These are phyloP conservation scores for Pythium graminicola DNA, from an alignment of 352 stramenopile species.

Conservation along the genomic window DNA sequence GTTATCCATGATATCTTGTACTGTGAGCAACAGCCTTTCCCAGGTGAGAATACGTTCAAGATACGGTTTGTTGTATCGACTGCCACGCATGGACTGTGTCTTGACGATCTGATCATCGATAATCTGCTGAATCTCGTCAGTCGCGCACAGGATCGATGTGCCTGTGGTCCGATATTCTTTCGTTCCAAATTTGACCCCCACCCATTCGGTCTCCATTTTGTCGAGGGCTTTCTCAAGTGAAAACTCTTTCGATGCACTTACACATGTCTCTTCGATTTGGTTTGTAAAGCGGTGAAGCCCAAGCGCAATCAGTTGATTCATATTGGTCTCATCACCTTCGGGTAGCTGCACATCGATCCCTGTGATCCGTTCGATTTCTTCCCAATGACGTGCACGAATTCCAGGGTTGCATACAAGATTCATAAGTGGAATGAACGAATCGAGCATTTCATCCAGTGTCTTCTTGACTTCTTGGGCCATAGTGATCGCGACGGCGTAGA, in stretches of 20 bases:
- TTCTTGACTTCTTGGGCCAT: slow-evolving; percentile 81
- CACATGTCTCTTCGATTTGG: slow-evolving; percentile 90
- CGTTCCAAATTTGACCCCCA: no score
- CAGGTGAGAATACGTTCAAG: slow-evolving; percentile 91
- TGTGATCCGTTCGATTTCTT: slow-evolving; percentile 87
- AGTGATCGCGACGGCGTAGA: slow-evolving; percentile 68
- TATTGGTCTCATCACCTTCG: slow-evolving; percentile 86
- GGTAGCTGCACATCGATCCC: slow-evolving; percentile 71
- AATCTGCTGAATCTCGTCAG: slow-evolving; percentile 92
- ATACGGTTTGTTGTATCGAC: slow-evolving; percentile 93
- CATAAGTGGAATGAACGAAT: slow-evolving; percentile 90
- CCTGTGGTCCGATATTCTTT: slow-evolving; percentile 93
- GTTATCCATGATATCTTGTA: slow-evolving; percentile 92
- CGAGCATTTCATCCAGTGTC: slow-evolving; percentile 76
- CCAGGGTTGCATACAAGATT: slow-evolving; percentile 89
- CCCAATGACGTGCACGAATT: slow-evolving; percentile 89
- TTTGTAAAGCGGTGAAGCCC: slow-evolving; percentile 77
- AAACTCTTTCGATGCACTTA: slow-evolving; percentile 93
- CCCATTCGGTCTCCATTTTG: slow-evolving; percentile 91
- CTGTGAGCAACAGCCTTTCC: slow-evolving; percentile 88
- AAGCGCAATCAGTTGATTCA: slow-evolving; percentile 89
- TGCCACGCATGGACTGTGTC: slow-evolving; percentile 96
- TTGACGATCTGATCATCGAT: slow-evolving; percentile 95
- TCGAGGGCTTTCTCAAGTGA: slow-evolving; percentile 90
- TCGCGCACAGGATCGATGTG: slow-evolving; percentile 92